These are phyloP conservation scores for Mycocentrospora acerina DNA, from an alignment of 2,329 filamentous ascomycete genomes.

Conservation along the genomic window DNA sequence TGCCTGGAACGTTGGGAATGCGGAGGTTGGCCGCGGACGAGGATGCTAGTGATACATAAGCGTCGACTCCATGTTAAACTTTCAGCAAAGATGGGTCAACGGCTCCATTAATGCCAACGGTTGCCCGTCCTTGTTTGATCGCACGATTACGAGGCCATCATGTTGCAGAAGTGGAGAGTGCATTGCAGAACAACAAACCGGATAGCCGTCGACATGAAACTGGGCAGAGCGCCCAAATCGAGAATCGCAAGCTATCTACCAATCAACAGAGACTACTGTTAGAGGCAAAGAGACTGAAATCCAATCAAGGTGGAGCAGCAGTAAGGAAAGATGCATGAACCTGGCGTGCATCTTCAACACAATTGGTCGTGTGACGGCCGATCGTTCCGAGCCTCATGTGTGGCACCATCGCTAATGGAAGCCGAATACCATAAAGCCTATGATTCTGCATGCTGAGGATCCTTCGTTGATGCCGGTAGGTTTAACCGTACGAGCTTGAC, in stretches of 20 bases:
- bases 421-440: too few relatives aligned
- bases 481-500: too few relatives aligned
- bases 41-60: too few relatives aligned
- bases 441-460: too few relatives aligned
- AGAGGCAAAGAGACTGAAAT: slow-evolving; percentile 7
- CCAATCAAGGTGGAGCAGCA: slow-evolving; percentile 24
- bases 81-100: too few relatives aligned
- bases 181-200: slow-evolving; percentile 36
- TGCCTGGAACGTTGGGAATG: slow-evolving; percentile 9
- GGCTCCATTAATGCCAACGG: slow-evolving; percentile 8
- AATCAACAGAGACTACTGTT: slow-evolving; percentile 24
- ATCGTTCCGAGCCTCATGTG: slow-evolving; percentile 7
- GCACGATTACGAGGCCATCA: slow-evolving; percentile 22
- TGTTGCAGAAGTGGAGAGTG: slow-evolving; percentile 20
- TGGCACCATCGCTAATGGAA: too few relatives aligned
- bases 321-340: slow-evolving; percentile 15
- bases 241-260: slow-evolving; percentile 18
- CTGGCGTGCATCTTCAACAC: slow-evolving; percentile 23
- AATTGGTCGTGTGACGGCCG: slow-evolving; percentile 26
- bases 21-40: not conserved
- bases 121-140: slow-evolving; percentile 16
- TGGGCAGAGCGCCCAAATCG: slow-evolving; percentile 19
- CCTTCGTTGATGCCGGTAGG: too few relatives aligned
- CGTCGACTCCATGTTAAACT: too few relatives aligned
- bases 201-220: slow-evolving; percentile 38